Percentiles rank a stretch among this genome's conserved stretches.
Conservation (phyloP, 2,329 filamentous ascomycete species). For the Nemania sp. region DNA sequence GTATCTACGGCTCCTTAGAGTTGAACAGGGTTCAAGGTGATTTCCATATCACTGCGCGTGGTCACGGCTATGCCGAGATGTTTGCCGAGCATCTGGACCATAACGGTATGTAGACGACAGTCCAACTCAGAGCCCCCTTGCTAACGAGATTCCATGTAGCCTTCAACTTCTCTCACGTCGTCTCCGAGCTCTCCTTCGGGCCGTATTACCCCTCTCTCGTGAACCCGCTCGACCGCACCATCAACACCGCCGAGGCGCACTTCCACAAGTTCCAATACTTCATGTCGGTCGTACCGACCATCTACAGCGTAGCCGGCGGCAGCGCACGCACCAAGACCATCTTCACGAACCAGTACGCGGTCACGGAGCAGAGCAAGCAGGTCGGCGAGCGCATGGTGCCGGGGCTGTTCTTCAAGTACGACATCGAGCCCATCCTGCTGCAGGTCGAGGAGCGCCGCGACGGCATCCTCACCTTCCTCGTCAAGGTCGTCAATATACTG, state of each 20-base stretch:
- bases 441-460: slow-evolving; percentile 81
- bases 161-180: slow-evolving; percentile 97
- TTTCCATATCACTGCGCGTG: slow-evolving; percentile 94
- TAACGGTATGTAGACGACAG: slow-evolving; percentile 57
- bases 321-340: slow-evolving; percentile 60
- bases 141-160: slow-evolving; percentile 51
- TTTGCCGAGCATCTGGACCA: slow-evolving; percentile 74
- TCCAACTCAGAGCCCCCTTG: background rate
- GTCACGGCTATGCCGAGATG: slow-evolving; percentile 90
- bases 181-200: slow-evolving; percentile 95
- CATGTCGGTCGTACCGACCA: slow-evolving; percentile 89
- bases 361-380: slow-evolving; percentile 80
- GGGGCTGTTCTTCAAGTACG: slow-evolving; percentile 97
- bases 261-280: slow-evolving; percentile 99
- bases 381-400: slow-evolving; percentile 74
- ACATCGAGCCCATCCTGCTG: slow-evolving; percentile 93
- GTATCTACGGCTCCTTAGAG: slow-evolving; percentile 86
- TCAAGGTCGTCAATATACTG: slow-evolving; percentile 88
- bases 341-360: slow-evolving; percentile 96
- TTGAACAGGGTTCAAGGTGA: slow-evolving; percentile 97
- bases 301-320: slow-evolving; percentile 71
- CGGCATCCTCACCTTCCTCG: slow-evolving; percentile 71
- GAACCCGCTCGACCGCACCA: slow-evolving; percentile 92
- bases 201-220: slow-evolving; percentile 92
- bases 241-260: slow-evolving; percentile 71